Evolutionary conservation across 2,329 filamentous ascomycete species (phyloP).

Genomic region (Dendrostoma leiphaemia): DNA sequence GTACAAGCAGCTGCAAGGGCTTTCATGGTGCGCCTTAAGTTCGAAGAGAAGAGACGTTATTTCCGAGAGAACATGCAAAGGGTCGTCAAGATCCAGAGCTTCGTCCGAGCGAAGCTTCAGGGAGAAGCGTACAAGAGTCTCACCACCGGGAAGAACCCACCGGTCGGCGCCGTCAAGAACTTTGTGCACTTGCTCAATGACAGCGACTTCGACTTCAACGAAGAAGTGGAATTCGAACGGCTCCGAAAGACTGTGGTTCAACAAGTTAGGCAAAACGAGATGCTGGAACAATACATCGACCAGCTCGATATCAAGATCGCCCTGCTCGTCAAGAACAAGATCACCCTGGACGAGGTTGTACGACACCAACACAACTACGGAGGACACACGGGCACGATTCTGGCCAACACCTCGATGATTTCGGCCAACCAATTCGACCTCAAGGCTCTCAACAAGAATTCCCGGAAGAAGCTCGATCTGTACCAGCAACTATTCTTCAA

Average conservation of each 20-base stretch:
- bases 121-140: slow-evolving; percentile 97
- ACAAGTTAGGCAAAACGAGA: slow-evolving; percentile 94
- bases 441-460: slow-evolving; percentile 96
- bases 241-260: slow-evolving; percentile 95
- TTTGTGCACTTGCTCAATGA: slow-evolving; percentile 98
- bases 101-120: slow-evolving; percentile 90
- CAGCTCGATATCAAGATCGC: slow-evolving; percentile 99
- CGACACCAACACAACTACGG: slow-evolving; percentile 96
- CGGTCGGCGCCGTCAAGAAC: slow-evolving; percentile 94
- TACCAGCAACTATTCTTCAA: slow-evolving; percentile 99
- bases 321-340: slow-evolving; percentile 98
- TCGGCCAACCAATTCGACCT: slow-evolving; percentile 93
- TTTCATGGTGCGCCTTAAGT: slow-evolving; percentile 69
- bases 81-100: slow-evolving; percentile 97
- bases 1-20: slow-evolving; percentile 75
- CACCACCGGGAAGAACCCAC: slow-evolving; percentile 93
- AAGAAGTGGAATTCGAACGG: slow-evolving; percentile 95
- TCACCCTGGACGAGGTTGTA: slow-evolving; percentile 95
- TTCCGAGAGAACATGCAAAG: slow-evolving; percentile 98
- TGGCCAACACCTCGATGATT: slow-evolving; percentile 84
- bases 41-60: slow-evolving; percentile 81
- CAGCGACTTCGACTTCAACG: slow-evolving; percentile 98
- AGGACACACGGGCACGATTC: slow-evolving; percentile 77
- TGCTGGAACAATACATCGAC: slow-evolving; percentile 96
- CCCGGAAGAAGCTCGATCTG: slow-evolving; percentile 88